These are phyloP conservation scores for Colletotrichum kahawae DNA, from an alignment of 2,329 filamentous ascomycete genomes.

Conservation along the genomic window DNA sequence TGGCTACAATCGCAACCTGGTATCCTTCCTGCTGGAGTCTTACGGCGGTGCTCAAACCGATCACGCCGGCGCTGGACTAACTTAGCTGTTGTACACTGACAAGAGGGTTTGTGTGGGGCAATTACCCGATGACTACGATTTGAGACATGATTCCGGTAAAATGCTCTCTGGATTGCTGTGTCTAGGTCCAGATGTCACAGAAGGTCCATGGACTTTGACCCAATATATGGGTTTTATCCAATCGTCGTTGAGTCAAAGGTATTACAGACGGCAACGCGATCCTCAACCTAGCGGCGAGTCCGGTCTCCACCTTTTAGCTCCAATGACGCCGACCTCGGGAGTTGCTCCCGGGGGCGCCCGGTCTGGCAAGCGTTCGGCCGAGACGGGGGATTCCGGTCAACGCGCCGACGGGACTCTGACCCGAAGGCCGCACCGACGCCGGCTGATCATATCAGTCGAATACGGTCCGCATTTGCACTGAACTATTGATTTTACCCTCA, in stretches of 20 bases:
- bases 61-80: slow-evolving; percentile 53
- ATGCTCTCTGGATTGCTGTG: background rate
- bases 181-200: background rate
- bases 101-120: background rate
- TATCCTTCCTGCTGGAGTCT: slow-evolving; percentile 46
- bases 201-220: background rate
- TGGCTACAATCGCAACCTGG: slow-evolving; percentile 48
- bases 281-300: background rate
- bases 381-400: background rate
- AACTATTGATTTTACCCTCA: background rate
- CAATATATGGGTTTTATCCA: background rate
- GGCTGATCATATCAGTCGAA: background rate
- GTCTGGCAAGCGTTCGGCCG: background rate
- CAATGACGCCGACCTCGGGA: slow-evolving; percentile 10
- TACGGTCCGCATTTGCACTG: background rate
- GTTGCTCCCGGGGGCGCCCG: background rate
- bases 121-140: slow-evolving; percentile 19
- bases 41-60: slow-evolving; percentile 54
- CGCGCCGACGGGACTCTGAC: background rate
- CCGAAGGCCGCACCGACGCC: background rate
- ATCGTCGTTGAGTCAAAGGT: background rate
- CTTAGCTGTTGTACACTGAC: background rate
- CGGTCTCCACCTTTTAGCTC: background rate
- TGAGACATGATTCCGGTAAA: background rate
- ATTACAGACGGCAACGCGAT: background rate